Conservation (phyloP, 192 early-diverging fungal species). For the Backusella mclennaniae region DNA sequence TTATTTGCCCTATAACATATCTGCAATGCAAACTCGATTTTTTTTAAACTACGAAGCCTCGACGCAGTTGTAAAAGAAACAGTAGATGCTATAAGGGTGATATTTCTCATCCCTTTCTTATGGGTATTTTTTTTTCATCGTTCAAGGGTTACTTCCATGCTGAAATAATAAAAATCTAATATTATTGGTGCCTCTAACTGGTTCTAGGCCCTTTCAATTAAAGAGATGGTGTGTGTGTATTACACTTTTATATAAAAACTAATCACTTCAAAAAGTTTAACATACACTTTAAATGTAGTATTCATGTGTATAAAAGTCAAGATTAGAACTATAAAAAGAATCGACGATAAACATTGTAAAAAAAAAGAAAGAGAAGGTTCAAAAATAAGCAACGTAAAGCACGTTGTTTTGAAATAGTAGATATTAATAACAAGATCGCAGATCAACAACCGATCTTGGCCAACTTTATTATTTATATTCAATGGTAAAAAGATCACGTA, state of each 20-base stretch:
- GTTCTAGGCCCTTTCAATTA: neutral
- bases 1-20: neutral
- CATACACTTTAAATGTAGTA: neutral
- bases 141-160: neutral
- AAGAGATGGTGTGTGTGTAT: neutral
- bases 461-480: neutral
- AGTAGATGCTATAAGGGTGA: neutral
- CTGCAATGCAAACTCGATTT: neutral
- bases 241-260: neutral
- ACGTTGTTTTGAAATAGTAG: neutral
- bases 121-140: neutral
- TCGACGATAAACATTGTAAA: neutral
- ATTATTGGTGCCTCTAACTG: neutral
- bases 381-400: neutral
- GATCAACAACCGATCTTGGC: neutral
- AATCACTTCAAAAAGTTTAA: neutral
- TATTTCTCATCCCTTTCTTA: neutral
- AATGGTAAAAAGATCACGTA: neutral
- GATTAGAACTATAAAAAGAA: neutral
- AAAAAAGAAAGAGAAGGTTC: neutral
- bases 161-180: neutral
- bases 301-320: neutral
- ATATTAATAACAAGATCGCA: neutral
- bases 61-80: neutral
- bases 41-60: neutral